A percentile compares a stretch with the other conserved stretches of the same genome.
Evolutionary conservation across 108 stramenopile genomes (phyloP).

Genomic region (Aurantiochytrium sp.): DNA sequence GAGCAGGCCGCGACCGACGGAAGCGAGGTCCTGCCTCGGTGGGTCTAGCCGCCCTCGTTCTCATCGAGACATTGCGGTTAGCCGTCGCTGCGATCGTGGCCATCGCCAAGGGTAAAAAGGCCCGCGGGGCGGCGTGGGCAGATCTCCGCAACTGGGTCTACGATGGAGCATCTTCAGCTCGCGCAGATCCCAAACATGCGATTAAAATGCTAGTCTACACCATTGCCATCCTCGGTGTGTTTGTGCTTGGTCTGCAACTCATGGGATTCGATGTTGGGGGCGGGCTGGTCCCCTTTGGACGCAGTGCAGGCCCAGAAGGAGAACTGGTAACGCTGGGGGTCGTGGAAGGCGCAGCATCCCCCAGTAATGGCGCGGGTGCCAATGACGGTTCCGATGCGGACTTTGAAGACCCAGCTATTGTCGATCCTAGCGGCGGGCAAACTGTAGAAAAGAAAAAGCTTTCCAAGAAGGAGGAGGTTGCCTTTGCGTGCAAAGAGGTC

Average conservation of each 20-base stretch:
- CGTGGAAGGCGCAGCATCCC: neutral
- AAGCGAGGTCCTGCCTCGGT: neutral
- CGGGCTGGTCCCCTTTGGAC: neutral
- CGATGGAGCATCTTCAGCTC: neutral
- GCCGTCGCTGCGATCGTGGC: neutral
- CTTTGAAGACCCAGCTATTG: too few relatives aligned
- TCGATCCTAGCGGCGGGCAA: neutral
- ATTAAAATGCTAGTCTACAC: neutral
- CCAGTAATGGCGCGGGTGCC: neutral
- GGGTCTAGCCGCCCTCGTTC: neutral
- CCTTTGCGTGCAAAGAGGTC: slow-evolving; percentile 9
- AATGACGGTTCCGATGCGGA: neutral
- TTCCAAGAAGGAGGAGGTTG: neutral
- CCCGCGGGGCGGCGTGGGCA: neutral
- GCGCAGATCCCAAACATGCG: neutral
- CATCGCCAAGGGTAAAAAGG: neutral
- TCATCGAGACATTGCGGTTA: neutral
- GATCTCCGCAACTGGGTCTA: neutral
- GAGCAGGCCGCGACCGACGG: too few relatives aligned
- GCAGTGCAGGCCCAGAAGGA: neutral
- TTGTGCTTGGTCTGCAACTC: neutral
- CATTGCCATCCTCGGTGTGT: neutral
- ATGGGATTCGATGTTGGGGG: neutral
- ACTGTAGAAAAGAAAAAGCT: neutral
- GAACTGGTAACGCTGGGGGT: neutral